These are phyloP conservation scores for Microdochium trichocladiopsis DNA, from an alignment of 2,329 filamentous ascomycete genomes.

Conservation along the genomic window DNA sequence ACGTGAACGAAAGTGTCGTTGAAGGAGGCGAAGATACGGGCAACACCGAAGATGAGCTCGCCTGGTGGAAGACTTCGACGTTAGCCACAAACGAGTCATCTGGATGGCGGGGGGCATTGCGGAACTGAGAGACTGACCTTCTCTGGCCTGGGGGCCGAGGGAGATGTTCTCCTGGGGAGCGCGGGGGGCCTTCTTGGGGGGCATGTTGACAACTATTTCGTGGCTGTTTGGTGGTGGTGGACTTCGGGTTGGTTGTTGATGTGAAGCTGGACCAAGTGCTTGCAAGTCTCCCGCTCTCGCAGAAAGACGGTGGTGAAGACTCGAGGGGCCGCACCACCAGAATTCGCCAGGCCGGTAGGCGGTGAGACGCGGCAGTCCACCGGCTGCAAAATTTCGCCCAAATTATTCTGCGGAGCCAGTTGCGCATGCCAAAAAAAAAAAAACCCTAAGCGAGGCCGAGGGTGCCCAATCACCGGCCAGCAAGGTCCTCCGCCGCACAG, in stretches of 20 bases:
- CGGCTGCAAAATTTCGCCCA: background rate
- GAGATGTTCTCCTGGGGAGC: slow-evolving; percentile 95
- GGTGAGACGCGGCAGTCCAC: background rate
- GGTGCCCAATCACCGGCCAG: background rate
- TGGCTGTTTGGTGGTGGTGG: slow-evolving; percentile 17
- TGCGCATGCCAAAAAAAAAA: background rate
- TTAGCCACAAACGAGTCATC: slow-evolving; percentile 14
- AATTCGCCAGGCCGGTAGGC: background rate
- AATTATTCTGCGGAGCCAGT: too few relatives aligned
- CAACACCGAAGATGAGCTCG: slow-evolving; percentile 96
- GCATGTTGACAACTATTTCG: slow-evolving; percentile 59
- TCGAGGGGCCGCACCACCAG: background rate
- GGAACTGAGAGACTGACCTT: slow-evolving; percentile 60
- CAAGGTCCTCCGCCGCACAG: background rate
- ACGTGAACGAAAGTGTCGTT: slow-evolving; percentile 96
- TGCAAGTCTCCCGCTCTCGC: background rate
- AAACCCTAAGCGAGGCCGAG: background rate
- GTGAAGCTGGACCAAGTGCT: slow-evolving; percentile 12
- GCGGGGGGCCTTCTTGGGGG: slow-evolving; percentile 84
- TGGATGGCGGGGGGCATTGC: background rate
- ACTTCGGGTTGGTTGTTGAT: slow-evolving; percentile 17
- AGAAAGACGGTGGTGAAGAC: background rate
- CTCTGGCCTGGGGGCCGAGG: slow-evolving; percentile 91
- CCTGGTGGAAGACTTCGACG: slow-evolving; percentile 40
- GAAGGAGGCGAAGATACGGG: slow-evolving; percentile 95